phyloP scores from a whole-genome alignment of 176 grass and related monocot species.

The Secale cereale region DNA sequence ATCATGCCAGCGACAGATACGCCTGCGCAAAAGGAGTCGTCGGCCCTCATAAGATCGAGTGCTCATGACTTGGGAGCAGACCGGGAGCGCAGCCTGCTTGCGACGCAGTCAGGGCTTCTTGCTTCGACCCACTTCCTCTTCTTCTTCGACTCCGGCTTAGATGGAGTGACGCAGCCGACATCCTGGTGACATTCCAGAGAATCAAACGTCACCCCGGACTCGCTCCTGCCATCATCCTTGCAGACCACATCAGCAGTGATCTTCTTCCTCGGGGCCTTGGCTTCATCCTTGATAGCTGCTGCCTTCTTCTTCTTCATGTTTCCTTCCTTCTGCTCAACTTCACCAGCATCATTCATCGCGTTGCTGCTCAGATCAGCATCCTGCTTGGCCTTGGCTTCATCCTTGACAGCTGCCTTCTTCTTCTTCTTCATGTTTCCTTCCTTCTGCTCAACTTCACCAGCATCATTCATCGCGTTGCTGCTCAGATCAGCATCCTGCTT shows the following conservation, averaged over 20 bases:
- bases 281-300: neutral
- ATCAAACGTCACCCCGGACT: slow-evolving; percentile 33
- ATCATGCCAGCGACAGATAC: neutral
- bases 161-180: slow-evolving; percentile 22
- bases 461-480: neutral
- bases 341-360: neutral
- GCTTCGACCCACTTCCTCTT: slow-evolving; percentile 38
- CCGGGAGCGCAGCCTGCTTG: slow-evolving; percentile 43
- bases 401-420: neutral
- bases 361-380: slow-evolving; percentile 29
- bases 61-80: slow-evolving; percentile 21
- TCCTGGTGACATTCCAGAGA: slow-evolving; percentile 7
- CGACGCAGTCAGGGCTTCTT: slow-evolving; percentile 37
- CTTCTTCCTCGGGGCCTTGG: slow-evolving; percentile 7
- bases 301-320: neutral
- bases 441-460: neutral
- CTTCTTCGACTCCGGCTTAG: slow-evolving; percentile 22
- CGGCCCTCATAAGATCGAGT: neutral
- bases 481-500: slow-evolving; percentile 31
- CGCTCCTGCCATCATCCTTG: slow-evolving; percentile 7
- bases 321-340: neutral
- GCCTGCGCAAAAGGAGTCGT: neutral
- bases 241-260: neutral
- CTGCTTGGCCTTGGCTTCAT: neutral
- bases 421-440: neutral